phyloP scores from a whole-genome alignment of 176 grass and related monocot genomes.

The Urochloa ruziziensis region DNA sequence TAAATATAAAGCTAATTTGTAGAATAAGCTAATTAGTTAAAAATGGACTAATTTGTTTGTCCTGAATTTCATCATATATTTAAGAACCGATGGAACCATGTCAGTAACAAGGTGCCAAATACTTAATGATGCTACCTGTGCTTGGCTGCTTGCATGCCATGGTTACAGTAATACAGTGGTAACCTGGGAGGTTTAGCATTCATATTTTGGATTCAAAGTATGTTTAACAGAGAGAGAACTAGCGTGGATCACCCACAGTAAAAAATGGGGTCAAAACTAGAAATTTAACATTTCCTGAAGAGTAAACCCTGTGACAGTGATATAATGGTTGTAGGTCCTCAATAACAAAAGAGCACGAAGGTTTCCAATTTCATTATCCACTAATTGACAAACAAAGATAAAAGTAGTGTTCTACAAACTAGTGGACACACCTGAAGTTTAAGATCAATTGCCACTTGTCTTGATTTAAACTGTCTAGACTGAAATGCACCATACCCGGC shows the following conservation, averaged over 20 bases:
- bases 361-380: neutral
- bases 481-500: neutral
- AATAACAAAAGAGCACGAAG: neutral
- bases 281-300: neutral
- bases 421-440: neutral
- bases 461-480: neutral
- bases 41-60: no score
- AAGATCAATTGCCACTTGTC: neutral
- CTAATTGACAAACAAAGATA: neutral
- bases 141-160: neutral
- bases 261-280: neutral
- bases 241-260: neutral
- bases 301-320: neutral
- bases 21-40: no score
- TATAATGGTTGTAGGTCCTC: neutral
- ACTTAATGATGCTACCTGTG: no score
- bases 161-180: neutral
- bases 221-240: neutral
- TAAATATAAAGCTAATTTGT: no score
- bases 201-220: neutral
- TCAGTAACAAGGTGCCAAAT: no score
- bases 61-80: no score
- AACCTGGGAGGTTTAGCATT: neutral
- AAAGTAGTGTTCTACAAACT: neutral
- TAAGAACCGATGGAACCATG: no score